These are phyloP conservation scores for Volvox africanus DNA, from an alignment of 139 green algal species.

Conservation along the genomic window DNA sequence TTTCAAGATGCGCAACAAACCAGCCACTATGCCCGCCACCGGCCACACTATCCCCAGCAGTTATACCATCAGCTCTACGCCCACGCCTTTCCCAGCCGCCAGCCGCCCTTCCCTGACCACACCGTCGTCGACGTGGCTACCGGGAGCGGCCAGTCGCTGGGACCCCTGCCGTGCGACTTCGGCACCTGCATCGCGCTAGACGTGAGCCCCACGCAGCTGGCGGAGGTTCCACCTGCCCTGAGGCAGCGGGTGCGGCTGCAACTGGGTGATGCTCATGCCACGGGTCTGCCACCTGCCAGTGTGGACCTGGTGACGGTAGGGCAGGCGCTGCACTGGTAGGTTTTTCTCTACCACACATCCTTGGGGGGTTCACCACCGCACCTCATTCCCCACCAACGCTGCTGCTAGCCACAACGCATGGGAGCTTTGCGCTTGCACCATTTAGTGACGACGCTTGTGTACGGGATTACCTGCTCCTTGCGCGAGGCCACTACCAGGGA, in stretches of 20 bases:
- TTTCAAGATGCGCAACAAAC: slow-evolving; percentile 9
- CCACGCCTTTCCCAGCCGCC: slow-evolving; percentile 1
- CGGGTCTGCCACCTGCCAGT: not conserved
- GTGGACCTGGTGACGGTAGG: slow-evolving; percentile 33
- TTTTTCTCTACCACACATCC: too few species aligned
- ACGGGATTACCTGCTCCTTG: too few species aligned
- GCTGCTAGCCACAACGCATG: too few species aligned
- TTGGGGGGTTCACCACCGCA: too few species aligned
- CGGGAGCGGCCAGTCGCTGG: slow-evolving; percentile 39
- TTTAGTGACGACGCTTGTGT: too few species aligned
- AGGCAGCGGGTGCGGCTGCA: not conserved
- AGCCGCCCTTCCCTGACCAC: slow-evolving; percentile 34
- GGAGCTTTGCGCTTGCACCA: too few species aligned
- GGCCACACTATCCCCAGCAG: slow-evolving; percentile 12
- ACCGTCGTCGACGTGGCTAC: slow-evolving; percentile 27
- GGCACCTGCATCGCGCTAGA: slow-evolving; percentile 34
- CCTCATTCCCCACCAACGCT: too few species aligned
- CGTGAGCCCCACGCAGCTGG: slow-evolving; percentile 30
- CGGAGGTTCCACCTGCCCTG: not conserved
- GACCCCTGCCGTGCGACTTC: slow-evolving; percentile 21
- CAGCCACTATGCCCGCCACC: slow-evolving; percentile 7
- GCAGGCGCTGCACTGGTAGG: slow-evolving; percentile 40
- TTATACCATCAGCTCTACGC: slow-evolving; percentile 11
- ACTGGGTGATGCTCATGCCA: slow-evolving; percentile 36
- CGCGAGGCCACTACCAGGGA: too few species aligned